A percentile compares a stretch with the other conserved stretches of the same genome.
Conservation (phyloP, 495 filamentous ascomycete species). For the Xylaria castorea region DNA sequence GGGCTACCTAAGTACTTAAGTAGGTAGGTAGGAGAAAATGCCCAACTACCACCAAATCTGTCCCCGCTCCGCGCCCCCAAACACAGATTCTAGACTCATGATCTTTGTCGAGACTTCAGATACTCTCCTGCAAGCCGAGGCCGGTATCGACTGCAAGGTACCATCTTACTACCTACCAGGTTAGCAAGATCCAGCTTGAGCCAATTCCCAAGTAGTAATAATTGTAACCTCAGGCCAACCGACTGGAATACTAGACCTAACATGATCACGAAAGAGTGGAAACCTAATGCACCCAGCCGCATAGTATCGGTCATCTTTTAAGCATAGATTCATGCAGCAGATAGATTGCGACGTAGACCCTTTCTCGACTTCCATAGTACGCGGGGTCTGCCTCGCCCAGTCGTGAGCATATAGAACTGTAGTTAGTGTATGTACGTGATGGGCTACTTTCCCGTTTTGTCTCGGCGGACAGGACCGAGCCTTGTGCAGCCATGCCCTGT, state of each 20-base stretch:
- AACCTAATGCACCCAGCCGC: slow-evolving; percentile 1
- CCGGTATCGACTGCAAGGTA: slow-evolving; percentile 11
- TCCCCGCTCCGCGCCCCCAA: neutral
- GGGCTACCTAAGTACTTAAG: neutral
- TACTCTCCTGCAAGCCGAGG: neutral
- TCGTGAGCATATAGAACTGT: neutral
- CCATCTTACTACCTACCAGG: neutral
- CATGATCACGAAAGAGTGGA: neutral
- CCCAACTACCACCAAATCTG: neutral
- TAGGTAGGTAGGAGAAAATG: neutral
- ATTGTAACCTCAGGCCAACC: neutral
- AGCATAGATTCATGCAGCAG: neutral
- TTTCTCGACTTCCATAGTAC: neutral
- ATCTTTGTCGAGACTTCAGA: neutral
- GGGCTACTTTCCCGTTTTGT: slow-evolving; percentile 27
- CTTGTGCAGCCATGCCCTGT: slow-evolving; percentile 24
- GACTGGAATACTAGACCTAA: slow-evolving; percentile 1
- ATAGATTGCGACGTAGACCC: neutral
- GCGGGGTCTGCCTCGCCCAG: slow-evolving; percentile 10
- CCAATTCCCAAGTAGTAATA: neutral
- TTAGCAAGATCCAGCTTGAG: neutral
- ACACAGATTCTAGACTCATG: neutral
- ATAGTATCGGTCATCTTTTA: neutral
- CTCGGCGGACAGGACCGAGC: slow-evolving; percentile 28
- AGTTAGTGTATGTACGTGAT: neutral